phyloP scores from a whole-genome alignment of 176 grass and related monocot genomes.

The Areca catechu region DNA sequence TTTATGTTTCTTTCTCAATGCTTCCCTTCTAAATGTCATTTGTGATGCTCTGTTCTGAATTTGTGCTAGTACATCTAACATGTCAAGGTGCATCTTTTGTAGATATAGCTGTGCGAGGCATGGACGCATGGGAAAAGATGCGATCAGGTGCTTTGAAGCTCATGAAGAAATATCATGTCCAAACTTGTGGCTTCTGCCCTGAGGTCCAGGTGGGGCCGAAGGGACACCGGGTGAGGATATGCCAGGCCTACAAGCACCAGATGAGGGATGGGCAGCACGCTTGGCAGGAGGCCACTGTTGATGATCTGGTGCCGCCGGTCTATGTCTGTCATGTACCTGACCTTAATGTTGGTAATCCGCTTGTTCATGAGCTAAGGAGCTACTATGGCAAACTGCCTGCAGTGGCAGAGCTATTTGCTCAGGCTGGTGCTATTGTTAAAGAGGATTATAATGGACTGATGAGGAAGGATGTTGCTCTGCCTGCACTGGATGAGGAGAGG shows the following conservation, averaged over 20 bases:
- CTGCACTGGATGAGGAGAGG: slow-evolving; percentile 19
- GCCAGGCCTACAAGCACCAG: slow-evolving; percentile 26
- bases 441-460: slow-evolving; percentile 7
- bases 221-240: slow-evolving; percentile 21
- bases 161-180: slow-evolving; percentile 17
- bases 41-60: no score
- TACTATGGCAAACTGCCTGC: slow-evolving; percentile 20
- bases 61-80: no score
- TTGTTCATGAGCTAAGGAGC: slow-evolving; percentile 10
- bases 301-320: slow-evolving; percentile 7
- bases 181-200: slow-evolving; percentile 27
- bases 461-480: slow-evolving; percentile 12
- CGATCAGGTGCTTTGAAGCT: slow-evolving; percentile 9
- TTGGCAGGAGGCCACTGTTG: slow-evolving; percentile 22
- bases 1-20: no score
- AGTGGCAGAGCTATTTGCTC: slow-evolving; percentile 8
- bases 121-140: slow-evolving; percentile 22
- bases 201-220: slow-evolving; percentile 22
- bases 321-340: slow-evolving; percentile 20
- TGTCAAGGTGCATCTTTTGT: neutral
- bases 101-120: slow-evolving; percentile 12
- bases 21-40: no score
- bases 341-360: neutral
- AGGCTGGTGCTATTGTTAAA: slow-evolving; percentile 13
- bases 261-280: slow-evolving; percentile 24